A percentile compares a stretch with the other conserved stretches of the same genome.
These are phyloP conservation scores for Solanum verrucosum DNA, from an alignment of 257 asterid species.

Conservation along the genomic window DNA sequence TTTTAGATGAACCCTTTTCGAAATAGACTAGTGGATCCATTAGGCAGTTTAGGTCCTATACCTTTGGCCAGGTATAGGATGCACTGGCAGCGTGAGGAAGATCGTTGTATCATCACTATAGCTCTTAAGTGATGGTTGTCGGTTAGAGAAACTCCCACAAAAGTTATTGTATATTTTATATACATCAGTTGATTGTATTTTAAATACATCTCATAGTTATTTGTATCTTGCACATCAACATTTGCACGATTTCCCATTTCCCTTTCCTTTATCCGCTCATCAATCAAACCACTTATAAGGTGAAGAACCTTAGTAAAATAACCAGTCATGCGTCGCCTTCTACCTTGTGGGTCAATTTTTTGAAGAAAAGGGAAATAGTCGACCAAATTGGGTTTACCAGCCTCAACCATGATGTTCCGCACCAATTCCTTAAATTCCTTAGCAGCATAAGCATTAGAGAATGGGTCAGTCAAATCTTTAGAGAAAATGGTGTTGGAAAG, in stretches of 20 bases:
- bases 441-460: slow-evolving; percentile 28
- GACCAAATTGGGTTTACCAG: slow-evolving; percentile 25
- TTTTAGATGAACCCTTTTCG: too few species aligned
- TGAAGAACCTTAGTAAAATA: slow-evolving; percentile 7
- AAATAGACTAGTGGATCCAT: too few species aligned
- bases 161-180: too few species aligned
- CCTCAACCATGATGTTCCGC: slow-evolving; percentile 20
- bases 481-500: slow-evolving; percentile 44
- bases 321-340: neutral
- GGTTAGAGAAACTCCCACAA: too few species aligned
- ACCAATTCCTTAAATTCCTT: slow-evolving; percentile 43
- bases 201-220: too few species aligned
- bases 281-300: slow-evolving; percentile 22
- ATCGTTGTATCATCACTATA: too few species aligned
- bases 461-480: slow-evolving; percentile 35
- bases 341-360: slow-evolving; percentile 38
- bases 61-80: too few species aligned
- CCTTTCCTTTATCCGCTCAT: slow-evolving; percentile 23
- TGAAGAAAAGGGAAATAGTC: slow-evolving; percentile 42
- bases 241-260: neutral
- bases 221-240: slow-evolving; percentile 12
- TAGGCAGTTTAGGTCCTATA: too few species aligned
- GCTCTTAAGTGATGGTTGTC: too few species aligned
- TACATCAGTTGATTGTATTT: too few species aligned
- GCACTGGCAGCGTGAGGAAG: too few species aligned